Conservation (phyloP, 345 rosid species). For the Durio zibethinus region DNA sequence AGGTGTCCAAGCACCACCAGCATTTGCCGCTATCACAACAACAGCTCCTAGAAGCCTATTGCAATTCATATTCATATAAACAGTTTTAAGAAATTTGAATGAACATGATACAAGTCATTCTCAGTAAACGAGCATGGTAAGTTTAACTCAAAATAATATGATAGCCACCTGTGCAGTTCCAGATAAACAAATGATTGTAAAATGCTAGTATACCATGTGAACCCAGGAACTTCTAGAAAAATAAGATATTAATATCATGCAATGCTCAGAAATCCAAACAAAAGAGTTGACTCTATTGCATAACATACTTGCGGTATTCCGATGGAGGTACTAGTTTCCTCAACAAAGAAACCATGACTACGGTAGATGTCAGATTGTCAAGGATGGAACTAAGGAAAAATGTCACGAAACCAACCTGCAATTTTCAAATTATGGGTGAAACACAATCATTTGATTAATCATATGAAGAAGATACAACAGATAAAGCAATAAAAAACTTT, state of each 20-base stretch:
- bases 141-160: not conserved
- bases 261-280: not conserved
- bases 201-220: not conserved
- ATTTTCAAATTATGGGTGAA: conserved; percentile 24
- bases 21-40: conserved; percentile 93
- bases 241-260: not conserved
- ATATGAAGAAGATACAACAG: not conserved
- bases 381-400: conserved; percentile 91
- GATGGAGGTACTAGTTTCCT: conserved; percentile 87
- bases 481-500: not conserved
- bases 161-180: not conserved
- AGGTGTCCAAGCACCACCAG: conserved; percentile 99
- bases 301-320: conserved; percentile 88
- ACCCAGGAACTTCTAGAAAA: not conserved
- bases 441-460: not conserved
- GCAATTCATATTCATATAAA: not conserved
- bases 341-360: conserved; percentile 90
- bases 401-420: conserved; percentile 86
- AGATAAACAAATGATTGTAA: not conserved
- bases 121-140: not conserved
- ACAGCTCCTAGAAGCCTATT: conserved; percentile 91
- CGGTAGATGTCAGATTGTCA: conserved; percentile 93
- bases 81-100: not conserved
- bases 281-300: not conserved
- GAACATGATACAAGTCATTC: not conserved